Base-by-base conservation (phyloP, 805 yeast species). In the Metschnikowia kunwiensis region DNA sequence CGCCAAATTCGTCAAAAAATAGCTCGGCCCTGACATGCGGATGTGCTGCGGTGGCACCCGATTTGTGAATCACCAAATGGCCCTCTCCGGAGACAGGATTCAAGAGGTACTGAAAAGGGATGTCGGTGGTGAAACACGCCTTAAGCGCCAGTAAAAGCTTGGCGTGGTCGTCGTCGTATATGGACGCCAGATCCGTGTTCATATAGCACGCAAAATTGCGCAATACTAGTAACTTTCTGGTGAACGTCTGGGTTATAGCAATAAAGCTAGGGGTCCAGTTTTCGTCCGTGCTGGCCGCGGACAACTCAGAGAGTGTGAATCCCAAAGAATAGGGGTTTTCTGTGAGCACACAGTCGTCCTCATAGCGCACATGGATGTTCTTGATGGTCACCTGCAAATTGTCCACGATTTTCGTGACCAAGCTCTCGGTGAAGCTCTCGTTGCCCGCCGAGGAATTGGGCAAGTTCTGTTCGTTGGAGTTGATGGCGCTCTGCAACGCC, bases 1-100 rank as follows among this genome's bases (percentile, higher is more conserved):
- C 65, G n/a, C 94, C 84, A 50, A 94, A 81, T 53, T 93, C 95
- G 34, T 89, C 89, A 58, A 89, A 93, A 44, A 80, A 75, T 34
- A 93, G 63, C 42, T 86, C 84, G 0, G 88, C 75, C 25, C 77
- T 73, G 14, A 86, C 71, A 55, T 86, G 93, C 5, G 93, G 93
- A 15, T 61, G 51, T 0, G 66, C 57, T 29, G 77, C 82, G 0
- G 91, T 80, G 1, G 93, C 72, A 1, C 93, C 93, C 4, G 68
- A 57, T 55, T 93, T 93, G 61, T 86, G 86, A 11, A 93, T 64
- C 0, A 88, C 80, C 22, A 94, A 60, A 51, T 80, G 82, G 24
- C 97, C 97, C 27, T 72, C 68, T 17, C 97, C 97, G 7, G 87
- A 78, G 1, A 93, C 96, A 0, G 99, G 99, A 38, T 81, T 75